Evolutionary conservation across 1,139 yeast species (phyloP).

Genomic region (Yamadazyma sp.): DNA sequence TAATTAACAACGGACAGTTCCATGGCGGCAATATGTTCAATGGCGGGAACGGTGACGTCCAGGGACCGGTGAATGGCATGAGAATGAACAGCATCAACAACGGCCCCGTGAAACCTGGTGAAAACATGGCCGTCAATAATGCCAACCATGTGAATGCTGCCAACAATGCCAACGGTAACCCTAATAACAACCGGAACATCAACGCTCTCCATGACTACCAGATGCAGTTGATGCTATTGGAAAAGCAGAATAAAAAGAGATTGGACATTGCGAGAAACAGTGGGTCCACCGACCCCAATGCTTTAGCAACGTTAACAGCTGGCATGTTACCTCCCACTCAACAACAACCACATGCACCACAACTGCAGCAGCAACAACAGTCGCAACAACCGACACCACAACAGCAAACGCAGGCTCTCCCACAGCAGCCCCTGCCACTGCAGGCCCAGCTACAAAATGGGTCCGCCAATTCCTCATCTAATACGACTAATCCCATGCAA

Average conservation of each 20-base stretch:
- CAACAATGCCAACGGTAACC: conserved; percentile 4
- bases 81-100: conserved; percentile 13
- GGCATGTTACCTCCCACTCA: conserved; percentile 25
- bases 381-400: conserved; percentile 5
- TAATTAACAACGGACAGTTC: neutral
- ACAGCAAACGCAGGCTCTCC: conserved; percentile 3
- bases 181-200: conserved; percentile 25
- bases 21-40: neutral
- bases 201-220: conserved; percentile 70
- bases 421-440: conserved; percentile 1
- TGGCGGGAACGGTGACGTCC: neutral
- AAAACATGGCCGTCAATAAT: conserved; percentile 2
- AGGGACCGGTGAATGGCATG: conserved; percentile 6
- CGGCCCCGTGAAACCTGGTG: conserved; percentile 9
- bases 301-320: conserved; percentile 17
- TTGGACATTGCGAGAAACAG: conserved; percentile 49
- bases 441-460: neutral
- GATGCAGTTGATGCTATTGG: conserved; percentile 69
- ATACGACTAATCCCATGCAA: conserved; percentile 5
- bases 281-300: conserved; percentile 26
- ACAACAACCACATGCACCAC: conserved; percentile 17
- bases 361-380: conserved; percentile 10
- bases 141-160: conserved; percentile 12
- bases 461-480: neutral
- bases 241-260: conserved; percentile 68